These are phyloP conservation scores for Mycena latifolia DNA, from an alignment of 768 basidiomycete genomes.

Conservation along the genomic window DNA sequence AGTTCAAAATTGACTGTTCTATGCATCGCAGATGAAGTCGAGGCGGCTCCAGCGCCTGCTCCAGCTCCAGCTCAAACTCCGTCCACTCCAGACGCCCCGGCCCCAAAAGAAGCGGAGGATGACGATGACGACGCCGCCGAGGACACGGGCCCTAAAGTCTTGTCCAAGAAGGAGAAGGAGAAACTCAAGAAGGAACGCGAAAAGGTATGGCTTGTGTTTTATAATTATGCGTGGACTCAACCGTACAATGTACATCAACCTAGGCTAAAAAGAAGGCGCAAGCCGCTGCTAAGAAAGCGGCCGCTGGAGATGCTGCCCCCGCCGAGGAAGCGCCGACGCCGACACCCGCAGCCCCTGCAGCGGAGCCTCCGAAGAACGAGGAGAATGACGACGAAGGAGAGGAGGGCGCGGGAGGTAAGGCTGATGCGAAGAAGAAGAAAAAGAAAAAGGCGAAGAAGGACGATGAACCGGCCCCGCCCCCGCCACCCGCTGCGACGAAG, in stretches of 20 bases:
- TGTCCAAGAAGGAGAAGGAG: conserved; percentile 98
- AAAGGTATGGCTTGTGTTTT: conserved; percentile 67
- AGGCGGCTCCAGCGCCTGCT: conserved; percentile 39
- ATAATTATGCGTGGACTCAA: conserved; percentile 7
- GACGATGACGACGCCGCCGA: conserved; percentile 66
- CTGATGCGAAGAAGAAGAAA: conserved; percentile 85
- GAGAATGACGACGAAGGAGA: conserved; percentile 79
- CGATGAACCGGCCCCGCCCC: conserved; percentile 54
- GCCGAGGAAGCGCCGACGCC: conserved; percentile 44
- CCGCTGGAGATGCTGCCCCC: conserved; percentile 43
- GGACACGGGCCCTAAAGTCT: conserved; percentile 71
- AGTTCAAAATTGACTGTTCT: conserved; percentile 26
- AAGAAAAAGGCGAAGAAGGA: conserved; percentile 84
- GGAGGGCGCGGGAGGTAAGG: conserved; percentile 64
- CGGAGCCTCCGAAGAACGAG: conserved; percentile 45
- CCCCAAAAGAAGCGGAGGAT: conserved; percentile 49
- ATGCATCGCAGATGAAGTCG: conserved; percentile 39
- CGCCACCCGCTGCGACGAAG: conserved; percentile 59
- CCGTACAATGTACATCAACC: conserved; percentile 22
- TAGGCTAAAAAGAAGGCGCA: conserved; percentile 97
- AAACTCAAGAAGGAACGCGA: conserved; percentile 97
- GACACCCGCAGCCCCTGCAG: conserved; percentile 38
- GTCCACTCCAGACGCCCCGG: conserved; percentile 40
- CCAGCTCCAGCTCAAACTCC: conserved; percentile 18
- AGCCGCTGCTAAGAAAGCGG: conserved; percentile 84